Evolutionary conservation across 2,329 filamentous ascomycete species (phyloP), one percentile per base, ranked within the genome.

Genomic region (Tricladium varicosporioides): DNA sequence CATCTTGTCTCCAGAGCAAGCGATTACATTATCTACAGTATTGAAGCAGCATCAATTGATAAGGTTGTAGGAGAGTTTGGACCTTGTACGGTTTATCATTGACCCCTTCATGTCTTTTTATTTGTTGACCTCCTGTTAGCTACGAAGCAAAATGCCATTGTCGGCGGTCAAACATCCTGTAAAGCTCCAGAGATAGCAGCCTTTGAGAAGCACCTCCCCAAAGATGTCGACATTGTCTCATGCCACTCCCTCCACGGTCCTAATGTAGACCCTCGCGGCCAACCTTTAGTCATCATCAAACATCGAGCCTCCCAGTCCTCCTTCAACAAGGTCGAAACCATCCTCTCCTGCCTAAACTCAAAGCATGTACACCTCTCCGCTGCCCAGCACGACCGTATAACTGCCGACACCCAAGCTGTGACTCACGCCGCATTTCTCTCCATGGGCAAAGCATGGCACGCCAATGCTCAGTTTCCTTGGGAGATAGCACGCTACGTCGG

Each of bases 1-100:
- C 92, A 97, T 77, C 83, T 93, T 73, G 94, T 99, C 68, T 97
- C 94, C 67, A 87, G 94, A 76, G 86, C 87, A 74, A 97, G 92
- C 86, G 93, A 97, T 81, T 97, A 92, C 75, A 96, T 97, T 76
- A 92, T 99, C 72, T 99, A 99, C 82, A 96, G 89, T 75, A 94
- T 99, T 74, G 93, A 97, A 76, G 94, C 94, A 60, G 91, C 92
- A 67, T 84, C 87, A 64, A 96, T 99, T 73, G 89, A 91, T 71
- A 83, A 82, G 65, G 90, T 97, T 67, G 94, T 97, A 69, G 88
- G 87, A 61, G 80, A 88, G 68, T 99, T 91, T 74, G 94, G 92
- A 63, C 93, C 93, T 67, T 97, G 92, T 96, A 91, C 79, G 87
- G 74, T 46, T 10, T 47, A 22, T 50, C 27, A 5, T 7, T 53